These are phyloP conservation scores for Podaxis mareebaensis DNA, from an alignment of 768 basidiomycete species.

Conservation along the genomic window DNA sequence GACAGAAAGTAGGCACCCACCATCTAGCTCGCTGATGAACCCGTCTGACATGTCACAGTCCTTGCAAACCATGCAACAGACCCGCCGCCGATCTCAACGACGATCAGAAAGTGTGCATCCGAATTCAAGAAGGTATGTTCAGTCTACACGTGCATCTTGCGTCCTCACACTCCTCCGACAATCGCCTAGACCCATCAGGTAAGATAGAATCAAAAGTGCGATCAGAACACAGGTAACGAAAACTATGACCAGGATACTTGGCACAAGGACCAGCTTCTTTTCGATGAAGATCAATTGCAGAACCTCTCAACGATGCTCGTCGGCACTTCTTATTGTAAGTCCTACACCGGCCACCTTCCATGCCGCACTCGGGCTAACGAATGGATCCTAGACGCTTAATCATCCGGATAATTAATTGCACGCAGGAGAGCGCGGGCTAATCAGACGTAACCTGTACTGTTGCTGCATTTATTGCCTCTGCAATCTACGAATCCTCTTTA, in stretches of 20 bases:
- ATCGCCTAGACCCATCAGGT: slow-evolving; percentile 61
- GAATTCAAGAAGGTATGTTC: slow-evolving; percentile 77
- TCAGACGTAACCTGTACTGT: slow-evolving; percentile 6
- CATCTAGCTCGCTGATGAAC: slow-evolving; percentile 11
- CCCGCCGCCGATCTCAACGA: slow-evolving; percentile 88
- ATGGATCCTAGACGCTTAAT: slow-evolving; percentile 20
- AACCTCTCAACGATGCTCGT: slow-evolving; percentile 86
- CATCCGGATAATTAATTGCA: background rate
- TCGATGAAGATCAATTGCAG: slow-evolving; percentile 89
- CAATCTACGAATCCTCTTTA: background rate
- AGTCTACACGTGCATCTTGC: slow-evolving; percentile 4
- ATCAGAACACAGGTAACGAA: slow-evolving; percentile 3
- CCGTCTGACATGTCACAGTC: slow-evolving; percentile 38
- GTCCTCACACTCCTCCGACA: slow-evolving; percentile 16
- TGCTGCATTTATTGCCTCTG: background rate
- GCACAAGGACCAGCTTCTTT: slow-evolving; percentile 85
- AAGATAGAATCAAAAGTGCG: slow-evolving; percentile 18
- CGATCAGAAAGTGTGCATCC: slow-evolving; percentile 82
- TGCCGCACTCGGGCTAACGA: background rate
- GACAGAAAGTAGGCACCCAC: slow-evolving; percentile 61
- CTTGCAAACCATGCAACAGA: slow-evolving; percentile 79
- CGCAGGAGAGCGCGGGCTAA: background rate
- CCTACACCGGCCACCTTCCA: background rate
- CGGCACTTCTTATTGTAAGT: slow-evolving; percentile 85
- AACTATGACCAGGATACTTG: slow-evolving; percentile 68